A percentile compares a stretch with the other conserved stretches of the same genome.
Conservation (phyloP, 2,329 filamentous ascomycete species). For the Ceratocystis colombiana region DNA sequence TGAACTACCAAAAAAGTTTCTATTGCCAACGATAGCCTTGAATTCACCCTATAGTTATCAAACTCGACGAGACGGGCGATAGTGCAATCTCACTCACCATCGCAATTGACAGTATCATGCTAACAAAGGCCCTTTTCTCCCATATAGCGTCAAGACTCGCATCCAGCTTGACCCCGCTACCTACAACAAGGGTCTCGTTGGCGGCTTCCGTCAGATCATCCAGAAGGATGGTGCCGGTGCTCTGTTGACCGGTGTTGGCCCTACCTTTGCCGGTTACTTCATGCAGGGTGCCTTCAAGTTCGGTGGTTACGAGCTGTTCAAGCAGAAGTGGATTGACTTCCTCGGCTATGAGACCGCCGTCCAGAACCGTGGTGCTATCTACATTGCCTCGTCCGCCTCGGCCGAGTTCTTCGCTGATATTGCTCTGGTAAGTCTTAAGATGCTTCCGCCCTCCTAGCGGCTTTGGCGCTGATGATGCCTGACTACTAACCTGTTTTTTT, state of each 20-base stretch:
- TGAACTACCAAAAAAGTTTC: not conserved
- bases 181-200: conserved; percentile 81
- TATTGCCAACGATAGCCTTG: not conserved
- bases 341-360: conserved; percentile 67
- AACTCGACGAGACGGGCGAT: not conserved
- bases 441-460: no score
- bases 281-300: conserved; percentile 70
- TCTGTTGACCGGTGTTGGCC: conserved; percentile 74
- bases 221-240: conserved; percentile 74
- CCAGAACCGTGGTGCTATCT: conserved; percentile 72
- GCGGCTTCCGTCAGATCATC: conserved; percentile 78
- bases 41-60: not conserved
- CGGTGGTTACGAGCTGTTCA: conserved; percentile 93
- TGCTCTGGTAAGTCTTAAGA: conserved; percentile 43
- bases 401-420: conserved; percentile 66
- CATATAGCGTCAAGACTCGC: conserved; percentile 76
- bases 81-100: conserved; percentile 1
- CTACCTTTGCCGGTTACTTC: conserved; percentile 84
- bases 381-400: conserved; percentile 58
- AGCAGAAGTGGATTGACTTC: conserved; percentile 75
- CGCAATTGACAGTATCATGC: conserved; percentile 24
- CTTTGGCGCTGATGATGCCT: no score
- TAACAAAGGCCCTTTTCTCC: conserved; percentile 10
- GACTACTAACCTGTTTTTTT: not conserved
- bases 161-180: conserved; percentile 85